Evolutionary conservation across 169 alveolate species (phyloP).

Genomic region (Sarcocystis neurona): DNA sequence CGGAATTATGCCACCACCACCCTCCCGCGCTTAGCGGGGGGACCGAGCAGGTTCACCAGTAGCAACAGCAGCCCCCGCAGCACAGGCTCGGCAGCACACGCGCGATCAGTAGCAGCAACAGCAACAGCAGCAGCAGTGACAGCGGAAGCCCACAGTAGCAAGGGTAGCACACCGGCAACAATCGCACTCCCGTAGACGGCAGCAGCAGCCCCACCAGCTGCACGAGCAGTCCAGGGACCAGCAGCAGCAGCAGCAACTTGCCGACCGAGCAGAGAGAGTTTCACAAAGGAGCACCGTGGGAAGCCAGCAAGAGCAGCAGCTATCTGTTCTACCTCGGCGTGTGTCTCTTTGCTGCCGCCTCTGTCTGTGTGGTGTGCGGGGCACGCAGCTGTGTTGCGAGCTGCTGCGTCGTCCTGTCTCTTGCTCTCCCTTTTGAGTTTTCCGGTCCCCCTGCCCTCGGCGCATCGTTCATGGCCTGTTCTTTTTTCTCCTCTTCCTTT

Average conservation of each 20-base stretch:
- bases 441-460: too few relatives aligned
- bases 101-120: constrained; percentile 29
- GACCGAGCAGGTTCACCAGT: too few relatives aligned
- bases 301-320: neutral
- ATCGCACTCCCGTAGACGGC: neutral
- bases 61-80: too few relatives aligned
- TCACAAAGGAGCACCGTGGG: neutral
- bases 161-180: neutral
- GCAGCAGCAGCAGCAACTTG: neutral
- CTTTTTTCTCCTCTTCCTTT: neutral
- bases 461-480: too few relatives aligned
- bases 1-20: too few relatives aligned
- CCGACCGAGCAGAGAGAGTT: neutral
- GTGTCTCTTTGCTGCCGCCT: too few relatives aligned
- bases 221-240: neutral
- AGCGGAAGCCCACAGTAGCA: neutral
- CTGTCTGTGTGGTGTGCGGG: too few relatives aligned
- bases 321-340: too few relatives aligned
- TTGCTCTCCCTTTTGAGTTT: too few relatives aligned
- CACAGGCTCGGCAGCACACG: too few relatives aligned
- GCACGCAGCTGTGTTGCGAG: constrained; percentile 16
- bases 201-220: neutral
- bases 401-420: neutral
- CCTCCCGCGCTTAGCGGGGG: too few relatives aligned
- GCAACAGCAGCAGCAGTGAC: constrained; percentile 18